phyloP scores from a whole-genome alignment of 805 yeast genomes.

The Blastobotrys peoriensis region DNA sequence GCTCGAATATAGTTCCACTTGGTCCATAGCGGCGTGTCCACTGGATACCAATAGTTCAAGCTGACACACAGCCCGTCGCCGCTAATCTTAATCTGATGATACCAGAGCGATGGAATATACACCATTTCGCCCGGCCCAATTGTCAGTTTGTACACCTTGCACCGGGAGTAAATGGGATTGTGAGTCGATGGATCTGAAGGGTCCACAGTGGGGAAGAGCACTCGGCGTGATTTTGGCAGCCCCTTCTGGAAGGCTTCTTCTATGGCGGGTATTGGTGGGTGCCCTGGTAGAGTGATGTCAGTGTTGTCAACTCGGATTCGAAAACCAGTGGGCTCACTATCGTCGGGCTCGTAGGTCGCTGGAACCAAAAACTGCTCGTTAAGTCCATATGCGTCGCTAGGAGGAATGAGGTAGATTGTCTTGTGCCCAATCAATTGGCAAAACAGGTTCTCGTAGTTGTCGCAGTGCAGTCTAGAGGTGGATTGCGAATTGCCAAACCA shows the following conservation, averaged over 20 bases:
- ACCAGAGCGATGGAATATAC: slow-evolving; percentile 37
- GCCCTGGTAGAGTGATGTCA: slow-evolving; percentile 3
- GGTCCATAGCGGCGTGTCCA: slow-evolving; percentile 25
- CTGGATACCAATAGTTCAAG: slow-evolving; percentile 31
- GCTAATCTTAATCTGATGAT: slow-evolving; percentile 32
- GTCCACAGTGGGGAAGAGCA: slow-evolving; percentile 32
- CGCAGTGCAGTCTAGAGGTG: slow-evolving; percentile 31
- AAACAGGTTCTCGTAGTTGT: slow-evolving; percentile 35
- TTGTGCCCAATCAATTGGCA: slow-evolving; percentile 32
- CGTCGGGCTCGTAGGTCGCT: slow-evolving; percentile 24
- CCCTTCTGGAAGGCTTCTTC: background rate
- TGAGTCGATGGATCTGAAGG: slow-evolving; percentile 22
- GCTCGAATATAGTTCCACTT: slow-evolving; percentile 28
- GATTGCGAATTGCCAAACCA: slow-evolving; percentile 33
- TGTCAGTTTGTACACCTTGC: slow-evolving; percentile 25
- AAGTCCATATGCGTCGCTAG: slow-evolving; percentile 27
- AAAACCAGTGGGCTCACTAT: slow-evolving; percentile 13
- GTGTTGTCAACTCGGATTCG: slow-evolving; percentile 11
- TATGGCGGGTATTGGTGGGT: slow-evolving; percentile 1
- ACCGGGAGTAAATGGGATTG: slow-evolving; percentile 9
- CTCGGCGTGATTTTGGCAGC: slow-evolving; percentile 8
- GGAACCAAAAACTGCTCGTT: slow-evolving; percentile 27
- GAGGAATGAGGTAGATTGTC: slow-evolving; percentile 31
- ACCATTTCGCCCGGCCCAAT: slow-evolving; percentile 33
- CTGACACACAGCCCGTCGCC: slow-evolving; percentile 21